These are phyloP conservation scores for Peniophora sp. DNA, from an alignment of 1,284 basidiomycete species.

Conservation along the genomic window DNA sequence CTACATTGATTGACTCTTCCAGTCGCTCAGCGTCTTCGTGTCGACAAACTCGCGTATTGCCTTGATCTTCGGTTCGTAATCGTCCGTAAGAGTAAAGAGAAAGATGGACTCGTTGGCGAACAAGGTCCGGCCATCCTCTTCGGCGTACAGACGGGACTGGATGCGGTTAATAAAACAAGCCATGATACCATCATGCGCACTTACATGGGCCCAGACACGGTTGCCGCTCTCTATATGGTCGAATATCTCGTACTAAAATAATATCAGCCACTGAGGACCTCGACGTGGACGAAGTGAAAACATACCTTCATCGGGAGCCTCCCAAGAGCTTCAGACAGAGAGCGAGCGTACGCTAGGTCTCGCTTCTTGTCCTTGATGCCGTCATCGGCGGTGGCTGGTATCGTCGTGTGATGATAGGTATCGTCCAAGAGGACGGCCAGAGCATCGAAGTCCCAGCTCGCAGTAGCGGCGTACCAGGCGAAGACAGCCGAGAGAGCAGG, in stretches of 20 bases:
- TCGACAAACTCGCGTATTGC: conserved; percentile 7
- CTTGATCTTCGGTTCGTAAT: conserved; percentile 4
- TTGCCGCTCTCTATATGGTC: conserved; percentile 1
- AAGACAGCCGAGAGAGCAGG: conserved; percentile 4
- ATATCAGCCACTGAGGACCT: no score
- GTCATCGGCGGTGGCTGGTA: conserved; percentile 3
- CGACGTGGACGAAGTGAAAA: no score
- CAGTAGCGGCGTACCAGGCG: conserved; percentile 5
- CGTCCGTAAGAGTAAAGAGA: conserved; percentile 7
- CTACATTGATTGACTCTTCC: no score
- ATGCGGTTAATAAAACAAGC: neutral
- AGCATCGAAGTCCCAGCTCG: conserved; percentile 3
- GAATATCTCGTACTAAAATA: conserved; percentile 9
- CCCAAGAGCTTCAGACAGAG: neutral
- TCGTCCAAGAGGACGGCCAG: conserved; percentile 3
- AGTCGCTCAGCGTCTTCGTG: conserved; percentile 4
- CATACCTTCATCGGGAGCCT: conserved; percentile 3
- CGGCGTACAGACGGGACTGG: conserved; percentile 3
- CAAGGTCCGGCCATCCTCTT: neutral
- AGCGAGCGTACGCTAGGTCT: conserved; percentile 2
- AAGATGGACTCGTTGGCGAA: conserved; percentile 9
- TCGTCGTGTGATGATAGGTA: conserved; percentile 3
- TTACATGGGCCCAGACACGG: conserved; percentile 8
- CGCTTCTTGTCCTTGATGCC: conserved; percentile 4
- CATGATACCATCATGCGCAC: neutral